These are phyloP conservation scores for Thamnidium elegans DNA, from an alignment of 192 early-diverging fungal genomes.

Conservation along the genomic window DNA sequence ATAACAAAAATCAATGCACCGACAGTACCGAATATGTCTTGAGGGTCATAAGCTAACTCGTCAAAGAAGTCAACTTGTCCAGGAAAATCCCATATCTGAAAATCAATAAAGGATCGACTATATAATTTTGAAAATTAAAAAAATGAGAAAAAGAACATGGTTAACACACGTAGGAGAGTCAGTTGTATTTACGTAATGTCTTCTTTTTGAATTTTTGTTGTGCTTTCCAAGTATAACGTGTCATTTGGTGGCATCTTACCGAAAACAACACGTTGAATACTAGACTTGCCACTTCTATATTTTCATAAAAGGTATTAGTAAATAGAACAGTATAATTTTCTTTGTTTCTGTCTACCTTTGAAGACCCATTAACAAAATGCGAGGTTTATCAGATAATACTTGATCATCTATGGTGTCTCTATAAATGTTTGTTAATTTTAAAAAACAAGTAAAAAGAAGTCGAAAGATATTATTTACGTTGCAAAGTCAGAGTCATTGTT, in stretches of 20 bases:
- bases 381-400: constrained; percentile 31
- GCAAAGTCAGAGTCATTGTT: constrained; percentile 22
- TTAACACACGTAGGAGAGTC: neutral
- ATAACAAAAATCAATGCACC: constrained; percentile 92
- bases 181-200: constrained; percentile 53
- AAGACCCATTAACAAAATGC: constrained; percentile 47
- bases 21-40: constrained; percentile 62
- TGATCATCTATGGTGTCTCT: constrained; percentile 32
- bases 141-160: neutral
- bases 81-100: constrained; percentile 90
- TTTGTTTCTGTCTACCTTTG: constrained; percentile 29
- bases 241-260: constrained; percentile 87
- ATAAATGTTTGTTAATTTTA: neutral
- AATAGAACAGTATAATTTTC: neutral
- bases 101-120: constrained; percentile 73
- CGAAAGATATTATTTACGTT: neutral
- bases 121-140: neutral
- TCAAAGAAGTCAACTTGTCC: constrained; percentile 85
- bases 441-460: neutral
- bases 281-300: constrained; percentile 81
- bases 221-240: constrained; percentile 78
- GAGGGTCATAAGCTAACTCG: constrained; percentile 54
- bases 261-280: constrained; percentile 83
- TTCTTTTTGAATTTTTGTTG: constrained; percentile 68
- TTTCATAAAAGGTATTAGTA: neutral